Evolutionary conservation across 257 asterid genomes (phyloP), one percentile per base, ranked within the genome.

Genomic region (Euphrasia confusa): DNA sequence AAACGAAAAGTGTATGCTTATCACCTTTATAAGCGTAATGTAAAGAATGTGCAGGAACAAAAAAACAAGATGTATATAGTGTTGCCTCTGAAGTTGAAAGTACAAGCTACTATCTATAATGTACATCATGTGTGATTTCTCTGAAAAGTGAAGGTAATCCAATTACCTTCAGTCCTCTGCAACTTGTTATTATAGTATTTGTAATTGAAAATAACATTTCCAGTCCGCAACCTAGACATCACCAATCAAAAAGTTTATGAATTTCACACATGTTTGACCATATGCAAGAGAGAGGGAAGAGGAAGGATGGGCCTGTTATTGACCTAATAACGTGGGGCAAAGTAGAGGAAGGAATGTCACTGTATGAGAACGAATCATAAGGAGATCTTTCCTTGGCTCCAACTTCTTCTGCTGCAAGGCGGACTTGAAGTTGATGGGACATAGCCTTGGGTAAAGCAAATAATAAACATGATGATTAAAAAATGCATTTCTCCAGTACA

Each of bases 111-210:
- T 1, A 4, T 26, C 45, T 28, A 65, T 53, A 37, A 37, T 7
- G 42, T 37, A 7, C 42, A 37, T 10, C 42, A 7, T 37, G 42
- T 37, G 42, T 37, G 21, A 47, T 13, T 61, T 61, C 40, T 48
- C 26, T 11, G 60, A 55, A 66, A 71, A 56, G 45, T 30, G 33
- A 30, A 30, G 56, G 12, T 14, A 67, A 54, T 52, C 48, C 71
- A 61, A 72, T 65, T 87, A 93, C 99, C 99, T 89, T 93, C 99
- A 58, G 96, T 93, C 75, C 89, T 81, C 78, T 87, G 96, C 83
- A 87, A 69, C 87, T 79, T 83, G 75, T 85, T 87, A 82, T 85
- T 78, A 68, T 87, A 87, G 78, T 89, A 93, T 77, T 75, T 80
- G 80, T 89, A 93, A 80, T 89, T 85, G 94, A 89, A 93, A 71